These are phyloP conservation scores for Fusarium lyarnte DNA, from an alignment of 2,329 filamentous ascomycete species.

Conservation along the genomic window DNA sequence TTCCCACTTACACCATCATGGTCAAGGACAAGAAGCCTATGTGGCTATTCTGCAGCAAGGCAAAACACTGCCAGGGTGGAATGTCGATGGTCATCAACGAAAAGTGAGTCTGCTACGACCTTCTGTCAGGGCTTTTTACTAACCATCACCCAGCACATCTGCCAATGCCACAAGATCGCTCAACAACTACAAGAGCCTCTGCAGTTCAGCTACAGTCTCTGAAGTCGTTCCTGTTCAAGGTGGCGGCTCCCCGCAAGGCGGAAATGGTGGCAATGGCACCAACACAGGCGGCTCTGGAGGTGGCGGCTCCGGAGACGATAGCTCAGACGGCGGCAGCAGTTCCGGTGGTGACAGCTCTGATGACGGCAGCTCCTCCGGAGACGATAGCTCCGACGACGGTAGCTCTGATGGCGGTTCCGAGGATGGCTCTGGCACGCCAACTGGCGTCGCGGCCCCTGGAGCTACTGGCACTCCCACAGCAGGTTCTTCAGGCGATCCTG, in stretches of 20 bases:
- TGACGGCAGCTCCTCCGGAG: not conserved
- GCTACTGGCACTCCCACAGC: constrained; percentile 35
- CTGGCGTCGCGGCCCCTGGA: constrained; percentile 25
- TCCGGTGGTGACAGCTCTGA: not conserved
- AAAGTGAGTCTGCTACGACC: constrained; percentile 60
- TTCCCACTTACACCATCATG: constrained; percentile 76
- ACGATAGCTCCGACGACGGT: not conserved
- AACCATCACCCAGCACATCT: constrained; percentile 49
- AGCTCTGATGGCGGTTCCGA: constrained; percentile 4
- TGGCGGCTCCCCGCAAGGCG: constrained; percentile 28
- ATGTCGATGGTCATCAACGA: constrained; percentile 83
- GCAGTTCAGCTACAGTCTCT: constrained; percentile 46
- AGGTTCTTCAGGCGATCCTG: constrained; percentile 27
- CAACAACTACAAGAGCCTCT: constrained; percentile 56
- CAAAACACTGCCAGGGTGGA: constrained; percentile 76
- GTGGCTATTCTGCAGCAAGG: constrained; percentile 83
- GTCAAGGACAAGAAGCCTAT: constrained; percentile 76
- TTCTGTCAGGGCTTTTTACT: not conserved
- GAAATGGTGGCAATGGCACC: constrained; percentile 26
- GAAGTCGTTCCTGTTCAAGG: constrained; percentile 38
- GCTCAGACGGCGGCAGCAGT: not conserved
- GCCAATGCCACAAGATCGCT: constrained; percentile 65
- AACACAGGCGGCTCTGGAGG: not conserved
- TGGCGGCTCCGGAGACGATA: not conserved
- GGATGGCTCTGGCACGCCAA: constrained; percentile 4